Base-by-base conservation (phyloP, 2,329 filamentous ascomycete genomes). In the Colletotrichum higginsianum region DNA sequence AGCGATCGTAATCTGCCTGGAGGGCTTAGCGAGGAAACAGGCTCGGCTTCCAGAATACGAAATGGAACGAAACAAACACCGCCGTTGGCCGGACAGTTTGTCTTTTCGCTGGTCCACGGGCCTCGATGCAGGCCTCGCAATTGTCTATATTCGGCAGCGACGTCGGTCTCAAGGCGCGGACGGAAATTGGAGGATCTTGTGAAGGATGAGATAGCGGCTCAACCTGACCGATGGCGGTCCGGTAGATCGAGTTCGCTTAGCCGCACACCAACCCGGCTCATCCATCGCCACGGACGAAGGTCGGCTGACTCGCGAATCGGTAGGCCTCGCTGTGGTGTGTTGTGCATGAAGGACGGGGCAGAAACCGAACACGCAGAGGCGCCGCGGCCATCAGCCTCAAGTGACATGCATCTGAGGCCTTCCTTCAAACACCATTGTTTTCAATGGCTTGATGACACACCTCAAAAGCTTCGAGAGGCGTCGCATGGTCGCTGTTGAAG, bases 141-240 rank as follows among this genome's bases (percentile, higher is more conserved):
- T 66, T 47, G 56, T 61, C 49, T 61, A 52, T 66, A 57, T 61
- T 66, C 55, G 55, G 66, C 40, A 61, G 68, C 58, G 42, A n/a
- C 52, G 52, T 35, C 49, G 53, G 65, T 71, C 68, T 68, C 58
- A 61, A 55, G 60, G 56, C 52, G 61, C 56, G 61, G 61, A 66
- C 26, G 56, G 55, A 72, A 72, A 72, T 72, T 71, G 55, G 61
- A 66, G 70, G 70, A 66, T 71, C 55, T 71, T 46, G 66, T 52
- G 68, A 46, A 61, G 56, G 61, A 70, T 66, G 44, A 61, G 50
- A 52, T 57, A 61, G 66, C 61, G 60, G 47, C 42, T 61, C 21
- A 57, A 50, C 21, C 38, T 42, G 55, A 55, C 58, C 53, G 58
- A 63, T 62, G 53, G 65, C 58, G 58, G 58, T 68, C 60, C 58